Base-by-base conservation (phyloP, 2,329 filamentous ascomycete species). In the Orbilia blumenaviensis region DNA sequence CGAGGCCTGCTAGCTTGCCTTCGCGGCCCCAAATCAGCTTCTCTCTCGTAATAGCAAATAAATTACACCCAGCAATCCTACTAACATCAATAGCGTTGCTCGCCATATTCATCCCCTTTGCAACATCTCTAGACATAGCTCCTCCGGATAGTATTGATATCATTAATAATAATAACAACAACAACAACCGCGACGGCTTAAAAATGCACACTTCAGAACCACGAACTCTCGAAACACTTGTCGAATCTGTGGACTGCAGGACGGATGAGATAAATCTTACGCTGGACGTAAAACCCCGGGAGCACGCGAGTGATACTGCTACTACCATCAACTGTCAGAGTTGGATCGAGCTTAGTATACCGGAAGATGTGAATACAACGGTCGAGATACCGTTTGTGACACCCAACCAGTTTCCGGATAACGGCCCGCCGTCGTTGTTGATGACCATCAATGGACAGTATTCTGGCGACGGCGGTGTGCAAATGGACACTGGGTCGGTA, bases 401-500 rank as follows among this genome's bases (percentile, higher is more conserved):
- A 25, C 44, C 63, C 7, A 75, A 52, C 18, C 25, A 36, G 34
- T 75, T 75, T 41, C 71, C 71, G 50, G 21, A 64, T n/a, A 50
- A 42, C 9, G 63, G 54, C 6, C 54, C 71, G 5, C 71, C 56
- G 9, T 41, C 23, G 46, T 27, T 75, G 14, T 23, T 68, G 25
- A 64, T 68, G 71, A 63, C 63, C 2, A 75, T 75, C 38, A 75
- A 75, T 50, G 71, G 71, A n/a, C n/a, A 44, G 46, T 64, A 58
- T 36, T 42, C 50, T n/a, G 71, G 71, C 1, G 34, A 66, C 12
- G 21, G 10, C 21, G 71, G 63, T 2, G 48, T 75, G 32, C 42
- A 66, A 23, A 75, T 75, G 71, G 71, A 75, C 44, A 75, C 71
- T 9, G 71, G 71, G 18, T 75, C 71, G 54, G 71, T 75, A 23